These are phyloP conservation scores for Austropuccinia psidii DNA, from an alignment of 1,284 basidiomycete species.

Conservation along the genomic window DNA sequence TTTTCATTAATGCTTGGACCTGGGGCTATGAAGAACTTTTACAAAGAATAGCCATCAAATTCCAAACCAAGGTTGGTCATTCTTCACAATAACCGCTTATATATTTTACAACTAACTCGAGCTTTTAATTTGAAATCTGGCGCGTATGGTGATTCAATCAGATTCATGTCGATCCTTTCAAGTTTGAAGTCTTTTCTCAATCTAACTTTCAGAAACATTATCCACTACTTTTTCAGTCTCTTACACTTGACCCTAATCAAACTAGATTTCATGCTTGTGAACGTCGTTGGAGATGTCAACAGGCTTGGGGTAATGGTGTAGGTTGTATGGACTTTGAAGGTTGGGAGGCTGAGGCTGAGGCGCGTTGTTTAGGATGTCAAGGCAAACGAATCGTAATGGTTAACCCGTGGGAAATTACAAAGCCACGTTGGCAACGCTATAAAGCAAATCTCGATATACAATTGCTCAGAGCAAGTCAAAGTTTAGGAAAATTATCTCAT, in stretches of 20 bases:
- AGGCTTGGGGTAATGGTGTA: background rate
- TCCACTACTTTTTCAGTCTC: background rate
- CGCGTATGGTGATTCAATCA: background rate
- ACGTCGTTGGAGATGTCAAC: background rate
- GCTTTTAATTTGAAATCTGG: background rate
- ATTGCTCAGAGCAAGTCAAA: background rate
- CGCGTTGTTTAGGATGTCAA: background rate
- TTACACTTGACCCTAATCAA: background rate
- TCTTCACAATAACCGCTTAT: background rate
- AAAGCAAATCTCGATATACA: background rate
- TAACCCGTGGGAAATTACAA: conserved; percentile 14
- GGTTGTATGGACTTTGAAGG: background rate
- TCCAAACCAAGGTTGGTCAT: background rate
- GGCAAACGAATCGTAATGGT: background rate
- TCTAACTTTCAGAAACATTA: background rate
- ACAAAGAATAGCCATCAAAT: background rate
- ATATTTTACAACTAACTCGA: background rate
- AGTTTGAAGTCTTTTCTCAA: background rate
- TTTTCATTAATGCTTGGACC: conserved; percentile 88
- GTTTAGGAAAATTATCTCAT: background rate
- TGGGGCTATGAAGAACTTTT: conserved; percentile 58
- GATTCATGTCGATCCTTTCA: conserved; percentile 28
- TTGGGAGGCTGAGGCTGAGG: background rate
- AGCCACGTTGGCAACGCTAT: background rate
- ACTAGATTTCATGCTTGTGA: conserved; percentile 34